phyloP scores from a whole-genome alignment of 805 yeast species.

The Candida sanyiensis region DNA sequence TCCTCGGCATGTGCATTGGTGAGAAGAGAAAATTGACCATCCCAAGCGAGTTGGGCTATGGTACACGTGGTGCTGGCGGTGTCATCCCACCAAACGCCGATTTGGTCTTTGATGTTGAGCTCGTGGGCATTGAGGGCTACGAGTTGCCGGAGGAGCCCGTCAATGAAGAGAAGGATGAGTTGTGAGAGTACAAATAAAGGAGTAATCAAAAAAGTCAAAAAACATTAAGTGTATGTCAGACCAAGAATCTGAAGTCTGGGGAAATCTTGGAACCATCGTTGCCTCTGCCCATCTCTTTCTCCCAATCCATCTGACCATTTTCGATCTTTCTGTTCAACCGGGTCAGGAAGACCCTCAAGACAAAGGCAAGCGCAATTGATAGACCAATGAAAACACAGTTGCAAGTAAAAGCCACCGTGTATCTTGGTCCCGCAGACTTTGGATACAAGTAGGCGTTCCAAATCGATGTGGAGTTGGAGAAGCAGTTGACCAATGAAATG shows the following conservation, averaged over 20 bases:
- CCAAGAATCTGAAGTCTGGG: constrained; percentile 38
- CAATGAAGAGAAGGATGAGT: constrained; percentile 3
- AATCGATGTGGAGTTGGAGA: constrained; percentile 50
- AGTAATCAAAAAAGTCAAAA: too few species aligned
- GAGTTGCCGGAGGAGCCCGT: constrained; percentile 7
- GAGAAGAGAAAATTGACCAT: constrained; percentile 75
- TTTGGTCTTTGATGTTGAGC: constrained; percentile 59
- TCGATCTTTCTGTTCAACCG: constrained; percentile 38
- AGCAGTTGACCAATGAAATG: constrained; percentile 49
- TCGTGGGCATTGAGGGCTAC: constrained; percentile 47
- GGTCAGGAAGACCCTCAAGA: constrained; percentile 34
- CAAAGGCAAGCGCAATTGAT: constrained; percentile 35
- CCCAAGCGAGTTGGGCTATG: constrained; percentile 77
- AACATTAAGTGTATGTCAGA: background rate
- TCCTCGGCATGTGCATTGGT: constrained; percentile 73
- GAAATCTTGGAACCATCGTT: constrained; percentile 38
- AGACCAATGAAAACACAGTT: constrained; percentile 42
- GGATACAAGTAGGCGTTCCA: constrained; percentile 53
- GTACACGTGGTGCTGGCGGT: constrained; percentile 68
- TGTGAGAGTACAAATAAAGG: background rate
- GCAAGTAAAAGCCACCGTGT: constrained; percentile 41
- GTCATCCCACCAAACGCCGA: constrained; percentile 77
- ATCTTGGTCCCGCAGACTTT: constrained; percentile 38
- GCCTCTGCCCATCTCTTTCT: constrained; percentile 37
- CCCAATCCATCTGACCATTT: constrained; percentile 45